Percentiles rank a stretch among this genome's conserved stretches.
phyloP scores from a whole-genome alignment of 2,329 filamentous ascomycete genomes.

The Cladosporium sp. region DNA sequence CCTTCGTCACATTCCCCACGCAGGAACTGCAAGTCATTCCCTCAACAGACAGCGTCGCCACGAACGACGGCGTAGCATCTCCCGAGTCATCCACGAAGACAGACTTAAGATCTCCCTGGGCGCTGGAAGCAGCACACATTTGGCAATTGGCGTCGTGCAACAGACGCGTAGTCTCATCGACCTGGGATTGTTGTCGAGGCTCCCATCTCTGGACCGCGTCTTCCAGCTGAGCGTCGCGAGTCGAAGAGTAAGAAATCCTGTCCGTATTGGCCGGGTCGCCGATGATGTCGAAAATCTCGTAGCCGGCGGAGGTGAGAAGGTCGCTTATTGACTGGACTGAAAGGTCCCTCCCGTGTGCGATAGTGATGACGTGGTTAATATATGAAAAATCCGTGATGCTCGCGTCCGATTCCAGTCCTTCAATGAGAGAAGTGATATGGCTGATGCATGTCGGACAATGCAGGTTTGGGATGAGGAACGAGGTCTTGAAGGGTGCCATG shows the following conservation, averaged over 20 bases:
- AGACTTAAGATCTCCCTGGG: constrained; percentile 24
- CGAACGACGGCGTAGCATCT: constrained; percentile 46
- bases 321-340: background rate
- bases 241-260: background rate
- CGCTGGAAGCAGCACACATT: constrained; percentile 66
- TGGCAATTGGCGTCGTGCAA: constrained; percentile 63
- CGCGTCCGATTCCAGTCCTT: constrained; percentile 44
- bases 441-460: constrained; percentile 73
- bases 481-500: constrained; percentile 37
- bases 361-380: constrained; percentile 64
- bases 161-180: constrained; percentile 5
- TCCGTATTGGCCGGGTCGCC: constrained; percentile 4
- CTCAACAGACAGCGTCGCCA: constrained; percentile 39
- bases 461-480: constrained; percentile 67
- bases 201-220: constrained; percentile 20
- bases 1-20: constrained; percentile 45
- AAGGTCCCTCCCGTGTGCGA: constrained; percentile 31
- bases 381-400: constrained; percentile 64
- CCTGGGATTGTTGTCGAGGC: constrained; percentile 4
- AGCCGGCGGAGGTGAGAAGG: constrained; percentile 45
- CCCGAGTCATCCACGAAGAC: background rate
- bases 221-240: constrained; percentile 12
- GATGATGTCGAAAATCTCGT: constrained; percentile 15
- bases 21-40: constrained; percentile 59
- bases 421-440: constrained; percentile 53